Conservation (phyloP, 1,284 basidiomycete genomes). For the Heterobasidion parviporum region DNA sequence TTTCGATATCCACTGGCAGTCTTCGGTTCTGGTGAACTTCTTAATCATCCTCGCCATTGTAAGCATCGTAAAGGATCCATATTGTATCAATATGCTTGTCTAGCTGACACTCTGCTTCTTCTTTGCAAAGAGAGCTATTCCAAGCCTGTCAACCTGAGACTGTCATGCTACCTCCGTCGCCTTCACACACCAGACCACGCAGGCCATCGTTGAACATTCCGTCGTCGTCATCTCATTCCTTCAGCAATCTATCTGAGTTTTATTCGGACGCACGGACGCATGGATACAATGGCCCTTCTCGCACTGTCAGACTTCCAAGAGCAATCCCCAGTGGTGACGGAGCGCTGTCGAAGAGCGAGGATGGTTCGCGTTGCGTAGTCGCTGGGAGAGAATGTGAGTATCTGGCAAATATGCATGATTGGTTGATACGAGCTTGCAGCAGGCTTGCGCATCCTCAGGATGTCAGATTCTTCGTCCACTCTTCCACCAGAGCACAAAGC, state of each 20-base stretch:
- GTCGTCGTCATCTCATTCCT: neutral
- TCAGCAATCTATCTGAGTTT: conserved; percentile 16
- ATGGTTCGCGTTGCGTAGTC: conserved; percentile 57
- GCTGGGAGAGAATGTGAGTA: conserved; percentile 69
- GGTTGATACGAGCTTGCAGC: conserved; percentile 1
- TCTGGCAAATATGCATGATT: no score
- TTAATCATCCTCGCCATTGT: no score
- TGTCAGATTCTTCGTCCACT: conserved; percentile 36
- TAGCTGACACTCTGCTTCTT: no score
- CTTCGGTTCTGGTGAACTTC: no score
- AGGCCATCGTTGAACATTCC: neutral
- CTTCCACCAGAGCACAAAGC: conserved; percentile 39
- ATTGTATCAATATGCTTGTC: no score
- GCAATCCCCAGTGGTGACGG: conserved; percentile 54
- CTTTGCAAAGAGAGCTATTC: no score
- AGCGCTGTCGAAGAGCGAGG: conserved; percentile 55
- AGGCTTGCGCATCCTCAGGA: conserved; percentile 61
- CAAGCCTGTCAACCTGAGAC: no score
- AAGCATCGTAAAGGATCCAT: no score
- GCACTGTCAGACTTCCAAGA: conserved; percentile 48
- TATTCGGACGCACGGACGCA: conserved; percentile 37
- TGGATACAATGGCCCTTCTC: conserved; percentile 33
- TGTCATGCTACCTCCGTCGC: no score
- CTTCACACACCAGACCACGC: neutral
- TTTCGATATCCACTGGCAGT: no score